Conservation (phyloP, 2,329 filamentous ascomycete genomes). For the Venturia carpophila region DNA sequence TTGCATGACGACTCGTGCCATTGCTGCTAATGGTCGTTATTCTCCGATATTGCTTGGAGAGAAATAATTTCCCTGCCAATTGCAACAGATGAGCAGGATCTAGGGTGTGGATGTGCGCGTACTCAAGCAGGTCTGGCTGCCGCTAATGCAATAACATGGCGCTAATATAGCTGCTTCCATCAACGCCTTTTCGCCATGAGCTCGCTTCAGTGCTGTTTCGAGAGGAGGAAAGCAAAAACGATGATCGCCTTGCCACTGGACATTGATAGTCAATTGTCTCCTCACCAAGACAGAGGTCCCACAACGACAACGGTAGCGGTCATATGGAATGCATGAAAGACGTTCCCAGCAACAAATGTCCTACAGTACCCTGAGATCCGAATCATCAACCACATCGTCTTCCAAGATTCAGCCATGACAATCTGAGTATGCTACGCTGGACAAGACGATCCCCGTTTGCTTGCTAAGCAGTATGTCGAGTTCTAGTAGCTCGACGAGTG, state of each 20-base stretch:
- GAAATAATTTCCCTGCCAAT: not conserved
- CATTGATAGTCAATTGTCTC: not conserved
- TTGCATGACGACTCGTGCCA: not conserved
- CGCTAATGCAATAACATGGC: slow-evolving; percentile 14
- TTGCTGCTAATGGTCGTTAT: not conserved
- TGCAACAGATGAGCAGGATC: not conserved
- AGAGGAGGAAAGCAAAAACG: not conserved
- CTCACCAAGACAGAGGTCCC: not conserved
- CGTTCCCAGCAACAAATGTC: not conserved
- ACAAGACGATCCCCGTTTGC: not conserved
- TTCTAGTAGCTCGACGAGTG: not conserved
- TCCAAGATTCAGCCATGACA: not conserved
- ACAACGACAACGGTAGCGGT: not conserved
- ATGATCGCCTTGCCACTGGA: not conserved
- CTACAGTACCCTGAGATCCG: too few relatives aligned
- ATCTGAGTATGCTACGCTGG: not conserved
- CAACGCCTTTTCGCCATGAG: not conserved
- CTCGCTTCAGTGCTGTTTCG: slow-evolving; percentile 12
- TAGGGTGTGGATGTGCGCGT: not conserved
- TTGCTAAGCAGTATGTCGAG: not conserved
- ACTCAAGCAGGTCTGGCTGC: not conserved
- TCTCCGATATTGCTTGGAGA: not conserved
- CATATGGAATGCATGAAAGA: not conserved
- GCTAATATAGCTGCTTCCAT: slow-evolving; percentile 16
- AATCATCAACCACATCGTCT: not conserved